Conservation (phyloP, 1,284 basidiomycete genomes). For the Microbotryum saponariae region DNA sequence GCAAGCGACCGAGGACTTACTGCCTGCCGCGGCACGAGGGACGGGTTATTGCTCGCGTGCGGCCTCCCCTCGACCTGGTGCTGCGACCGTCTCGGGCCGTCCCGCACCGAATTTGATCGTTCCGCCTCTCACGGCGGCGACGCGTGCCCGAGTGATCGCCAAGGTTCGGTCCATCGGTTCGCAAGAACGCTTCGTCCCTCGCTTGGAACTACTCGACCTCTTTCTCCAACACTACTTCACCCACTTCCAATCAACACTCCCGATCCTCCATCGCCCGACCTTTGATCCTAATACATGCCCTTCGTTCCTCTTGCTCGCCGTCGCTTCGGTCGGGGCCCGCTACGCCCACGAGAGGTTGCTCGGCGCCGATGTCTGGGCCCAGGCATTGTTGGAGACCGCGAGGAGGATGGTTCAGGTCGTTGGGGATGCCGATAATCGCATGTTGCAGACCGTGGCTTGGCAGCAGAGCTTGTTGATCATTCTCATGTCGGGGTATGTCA, state of each 20-base stretch:
- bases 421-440: conserved; percentile 27
- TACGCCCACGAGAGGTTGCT: conserved; percentile 26
- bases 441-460: conserved; percentile 29
- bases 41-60: conserved; percentile 22
- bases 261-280: conserved; percentile 28
- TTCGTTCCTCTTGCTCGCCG: conserved; percentile 25
- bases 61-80: conserved; percentile 17
- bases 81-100: not conserved
- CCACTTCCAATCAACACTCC: conserved; percentile 18
- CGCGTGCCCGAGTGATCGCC: conserved; percentile 22
- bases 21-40: conserved; percentile 23
- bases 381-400: conserved; percentile 25
- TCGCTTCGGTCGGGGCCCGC: conserved; percentile 27
- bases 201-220: conserved; percentile 28
- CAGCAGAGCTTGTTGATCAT: conserved; percentile 24
- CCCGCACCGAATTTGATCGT: conserved; percentile 11
- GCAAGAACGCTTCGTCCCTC: conserved; percentile 26
- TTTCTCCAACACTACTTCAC: conserved; percentile 31
- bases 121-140: conserved; percentile 24
- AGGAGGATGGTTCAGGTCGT: conserved; percentile 23
- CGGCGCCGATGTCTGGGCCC: conserved; percentile 27
- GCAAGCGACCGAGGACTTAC: conserved; percentile 21
- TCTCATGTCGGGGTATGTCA: conserved; percentile 24
- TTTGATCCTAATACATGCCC: conserved; percentile 31
- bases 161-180: conserved; percentile 21